Base-by-base conservation (phyloP, 768 basidiomycete species). In the Amylocystis lapponica region DNA sequence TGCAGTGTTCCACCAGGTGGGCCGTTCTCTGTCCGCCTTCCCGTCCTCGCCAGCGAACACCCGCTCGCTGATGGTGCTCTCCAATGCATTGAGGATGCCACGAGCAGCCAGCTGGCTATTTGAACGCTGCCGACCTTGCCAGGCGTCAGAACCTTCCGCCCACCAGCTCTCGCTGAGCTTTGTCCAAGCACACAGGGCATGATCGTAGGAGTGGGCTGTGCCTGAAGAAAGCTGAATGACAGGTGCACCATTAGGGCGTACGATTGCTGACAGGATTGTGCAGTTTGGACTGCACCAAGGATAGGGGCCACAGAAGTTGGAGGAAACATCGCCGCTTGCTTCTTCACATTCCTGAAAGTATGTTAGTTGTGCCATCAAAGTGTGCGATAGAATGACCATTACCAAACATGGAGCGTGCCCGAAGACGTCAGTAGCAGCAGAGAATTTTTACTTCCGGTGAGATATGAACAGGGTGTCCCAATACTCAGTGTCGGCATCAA, bases 91-190 rank as follows among this genome's bases (percentile, higher is more conserved):
- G 45, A 86, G 64, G 35, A 82, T 66, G 4, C 81, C 79, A 35
- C 77, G 74, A 33, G 61, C 59, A 12, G 58, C 58, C 16, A 66
- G 39, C 36, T 55, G 64, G 31, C 52, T 71, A 50, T 59, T 67
- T 25, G 63, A 64, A 23, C 81, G 73, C 47, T 79, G 76, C 5
- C 86, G 75, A 25, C 79, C 77, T 55, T 86, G 84, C 89, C 91
- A 93, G 17, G 75, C 76, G 48, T 88, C 84, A 0, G 86, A 90
- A 30, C 86, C 84, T 51, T 84, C 77, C 0, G 83, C 68, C 83
- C 86, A 94, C 89, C 92, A 95, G 1, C 75, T 66, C 38, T 89
- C 86, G 32, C 79, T 79, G 30, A 97, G 64, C 52, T 83, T 82
- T 39, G 80, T 71, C 82, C 90, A 97, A 4, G 79, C 58, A 22